Evolutionary conservation across 371 early-diverging fungal species (phyloP), one percentile per base, ranked within the genome.

Genomic region (Mucor lusitanicus): DNA sequence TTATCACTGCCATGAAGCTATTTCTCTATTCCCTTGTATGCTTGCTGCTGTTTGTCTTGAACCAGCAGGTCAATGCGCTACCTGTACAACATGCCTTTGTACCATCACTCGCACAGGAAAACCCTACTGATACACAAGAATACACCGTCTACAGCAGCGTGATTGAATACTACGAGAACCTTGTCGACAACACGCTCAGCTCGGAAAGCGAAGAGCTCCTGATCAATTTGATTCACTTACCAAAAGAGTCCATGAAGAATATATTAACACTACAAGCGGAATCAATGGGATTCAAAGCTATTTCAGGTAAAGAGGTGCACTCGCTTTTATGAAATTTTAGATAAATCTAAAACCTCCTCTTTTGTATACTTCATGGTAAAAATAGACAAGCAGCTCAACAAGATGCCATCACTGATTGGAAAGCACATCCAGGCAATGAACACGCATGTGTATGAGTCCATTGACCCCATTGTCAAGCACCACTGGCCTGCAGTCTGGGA

Each of bases 181-280:
- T 76, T 21, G 73, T 76, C 0, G 81, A 81, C 42, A 59, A 70
- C 23, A 67, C 74, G 11, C 56, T 81, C 19, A 76, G 71, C 55
- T 54, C 74, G 1, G 69, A 78, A 39, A 72, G 76, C 54, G 81
- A 81, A 64, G 69, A 72, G 6, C 44, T 78, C 6, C 56, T 81
- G 9, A 44, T 77, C 8, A 62, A 64, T 37, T 42, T 80, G 17
- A 70, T 72, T n/a, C 75, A 77, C 46, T 19, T 62, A n/a, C 61
- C 62, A 53, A 62, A 37, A 56, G 60, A 54, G 15, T 39, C 44
- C 19, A 33, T 57, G 17, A 53, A 68, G 11, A 17, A 27, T 19
- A 25, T 61, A 17, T 42, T 72, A 7, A 12, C 50, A 6, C 25
- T 28, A 27, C 68, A 71, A 64, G 71, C 68, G 11, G 28, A 57